phyloP scores from a whole-genome alignment of 352 stramenopile species.

The Globisporangium radiosum region DNA sequence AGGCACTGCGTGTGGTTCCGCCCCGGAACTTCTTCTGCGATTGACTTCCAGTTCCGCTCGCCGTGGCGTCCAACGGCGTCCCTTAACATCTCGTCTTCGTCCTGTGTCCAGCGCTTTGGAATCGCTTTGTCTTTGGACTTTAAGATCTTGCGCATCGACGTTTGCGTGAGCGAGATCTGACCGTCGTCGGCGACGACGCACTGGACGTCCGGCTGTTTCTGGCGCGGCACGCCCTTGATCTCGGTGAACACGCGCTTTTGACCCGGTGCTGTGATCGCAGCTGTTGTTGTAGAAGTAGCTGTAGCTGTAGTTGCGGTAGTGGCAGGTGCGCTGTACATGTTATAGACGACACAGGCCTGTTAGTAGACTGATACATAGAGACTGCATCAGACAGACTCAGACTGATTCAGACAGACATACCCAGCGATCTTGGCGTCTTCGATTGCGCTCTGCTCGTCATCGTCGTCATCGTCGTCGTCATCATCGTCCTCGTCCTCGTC shows the following conservation, averaged over 20 bases:
- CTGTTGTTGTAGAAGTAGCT: background rate
- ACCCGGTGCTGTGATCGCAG: slow-evolving; percentile 9
- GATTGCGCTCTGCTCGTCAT: slow-evolving; percentile 12
- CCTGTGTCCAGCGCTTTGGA: slow-evolving; percentile 70
- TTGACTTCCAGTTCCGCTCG: slow-evolving; percentile 86
- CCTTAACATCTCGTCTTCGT: slow-evolving; percentile 76
- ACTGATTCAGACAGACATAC: slow-evolving; percentile 1
- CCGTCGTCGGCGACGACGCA: slow-evolving; percentile 29
- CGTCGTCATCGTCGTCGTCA: slow-evolving; percentile 8
- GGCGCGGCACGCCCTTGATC: slow-evolving; percentile 76
- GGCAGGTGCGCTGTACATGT: background rate
- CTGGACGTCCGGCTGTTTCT: slow-evolving; percentile 76
- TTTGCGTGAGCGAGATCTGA: slow-evolving; percentile 39
- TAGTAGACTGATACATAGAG: background rate
- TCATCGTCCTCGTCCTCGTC: slow-evolving; percentile 10
- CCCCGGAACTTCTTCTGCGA: slow-evolving; percentile 76
- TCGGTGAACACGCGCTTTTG: slow-evolving; percentile 77
- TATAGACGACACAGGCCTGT: too few species aligned
- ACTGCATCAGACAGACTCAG: background rate
- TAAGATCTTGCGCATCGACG: slow-evolving; percentile 59
- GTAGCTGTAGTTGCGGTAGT: background rate
- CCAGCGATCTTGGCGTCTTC: slow-evolving; percentile 16
- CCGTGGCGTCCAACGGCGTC: slow-evolving; percentile 70
- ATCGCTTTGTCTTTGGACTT: slow-evolving; percentile 83
- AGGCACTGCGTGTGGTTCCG: slow-evolving; percentile 88